Base-by-base conservation (phyloP, 495 filamentous ascomycete species). In the Copromyces sp. region DNA sequence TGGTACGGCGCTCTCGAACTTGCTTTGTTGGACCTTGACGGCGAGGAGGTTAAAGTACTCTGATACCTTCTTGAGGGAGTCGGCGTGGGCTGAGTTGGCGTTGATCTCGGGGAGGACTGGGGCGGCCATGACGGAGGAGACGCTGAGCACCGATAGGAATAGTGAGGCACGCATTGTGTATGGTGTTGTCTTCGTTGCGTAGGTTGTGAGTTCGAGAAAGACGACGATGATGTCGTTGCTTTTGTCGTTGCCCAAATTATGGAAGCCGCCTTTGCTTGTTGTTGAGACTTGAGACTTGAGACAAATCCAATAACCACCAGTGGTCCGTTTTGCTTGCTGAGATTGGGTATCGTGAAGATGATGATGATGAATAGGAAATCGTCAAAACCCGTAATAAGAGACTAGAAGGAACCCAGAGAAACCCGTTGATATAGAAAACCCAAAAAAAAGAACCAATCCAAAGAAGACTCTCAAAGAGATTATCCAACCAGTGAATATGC, bases 1-100 rank as follows among this genome's bases (percentile, higher is more conserved):
- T 0, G 86, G 86, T 17, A 82, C 82, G 20, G 44, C 11, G 4
- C 78, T 68, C 77, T 82, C 77, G 4, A 72, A 39, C 71, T 80
- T 83, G 71, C 79, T 80, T 29, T 80, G 70, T 74, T 84, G 80
- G 69, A 87, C 80, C 77, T 87, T 87, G 44, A 77, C 37, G 35
- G 83, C 85, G 61, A 89, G 74, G 74, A 86, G 75, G 74, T 85
- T 83, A 82, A 89, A 89, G 79, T 89, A 89, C 39, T 85, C 81
- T 69, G 85, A 83, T 47, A 89, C 72, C 16, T 82, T 75, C 29
- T 83, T 75, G 74, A 84, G 77, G 53, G 79, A 80, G 17, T 75
- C 81, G 29, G 85, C 78, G 53, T 77, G 74, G 44, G 73, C 75
- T 12, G 79, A 76, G 24, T 78, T 78, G 42, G 76, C 59, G 74